Evolutionary conservation across 306 rosid genomes (phyloP).

Genomic region (Dryas alaskensis): DNA sequence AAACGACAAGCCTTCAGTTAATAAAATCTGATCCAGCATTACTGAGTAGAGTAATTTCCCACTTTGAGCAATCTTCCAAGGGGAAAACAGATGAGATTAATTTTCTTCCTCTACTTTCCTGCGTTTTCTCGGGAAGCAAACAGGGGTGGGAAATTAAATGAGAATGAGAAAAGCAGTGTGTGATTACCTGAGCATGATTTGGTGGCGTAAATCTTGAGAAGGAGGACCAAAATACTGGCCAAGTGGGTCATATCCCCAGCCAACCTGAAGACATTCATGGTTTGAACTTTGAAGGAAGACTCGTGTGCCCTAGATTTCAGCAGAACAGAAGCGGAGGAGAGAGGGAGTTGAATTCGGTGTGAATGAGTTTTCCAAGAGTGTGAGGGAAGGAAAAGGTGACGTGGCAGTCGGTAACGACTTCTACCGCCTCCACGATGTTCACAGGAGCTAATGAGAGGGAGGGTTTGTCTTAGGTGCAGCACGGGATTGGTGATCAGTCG

Average conservation of each 20-base stretch:
- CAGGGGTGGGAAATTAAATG: neutral
- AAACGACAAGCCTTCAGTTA: too few relatives aligned
- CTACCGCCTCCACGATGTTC: constrained; percentile 24
- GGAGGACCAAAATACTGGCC: constrained; percentile 77
- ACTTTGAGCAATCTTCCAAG: neutral
- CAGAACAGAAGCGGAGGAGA: neutral
- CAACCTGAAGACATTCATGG: constrained; percentile 89
- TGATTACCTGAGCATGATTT: constrained; percentile 83
- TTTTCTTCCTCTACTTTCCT: neutral
- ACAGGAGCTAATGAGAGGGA: neutral
- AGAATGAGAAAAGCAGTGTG: neutral
- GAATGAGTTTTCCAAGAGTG: neutral
- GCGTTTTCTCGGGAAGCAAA: neutral
- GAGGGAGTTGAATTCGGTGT: neutral
- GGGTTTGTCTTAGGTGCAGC: neutral
- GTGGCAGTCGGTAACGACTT: constrained; percentile 36
- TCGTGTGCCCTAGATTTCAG: constrained; percentile 32
- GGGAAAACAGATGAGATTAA: neutral
- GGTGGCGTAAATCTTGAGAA: constrained; percentile 96
- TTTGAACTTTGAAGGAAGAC: neutral
- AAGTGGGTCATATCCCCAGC: constrained; percentile 96
- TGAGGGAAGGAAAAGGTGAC: constrained; percentile 19
- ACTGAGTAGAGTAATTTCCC: neutral
- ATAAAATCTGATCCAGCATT: neutral
- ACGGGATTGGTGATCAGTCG: neutral